Percentiles rank a stretch among this genome's conserved stretches.
These are phyloP conservation scores for Colletotrichum sublineola DNA, from an alignment of 2,329 filamentous ascomycete species.

Conservation along the genomic window DNA sequence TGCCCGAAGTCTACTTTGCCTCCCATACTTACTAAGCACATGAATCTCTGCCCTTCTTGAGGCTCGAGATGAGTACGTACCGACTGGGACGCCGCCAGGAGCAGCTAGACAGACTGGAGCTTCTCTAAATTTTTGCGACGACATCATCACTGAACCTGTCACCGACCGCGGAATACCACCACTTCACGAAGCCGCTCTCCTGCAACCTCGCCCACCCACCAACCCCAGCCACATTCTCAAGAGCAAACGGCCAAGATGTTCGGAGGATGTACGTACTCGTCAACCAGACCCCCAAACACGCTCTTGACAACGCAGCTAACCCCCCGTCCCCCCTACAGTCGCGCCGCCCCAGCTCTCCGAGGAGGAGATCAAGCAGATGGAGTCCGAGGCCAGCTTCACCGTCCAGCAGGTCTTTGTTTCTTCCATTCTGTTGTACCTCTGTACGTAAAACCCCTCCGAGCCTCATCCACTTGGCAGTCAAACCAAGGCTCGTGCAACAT, in stretches of 20 bases:
- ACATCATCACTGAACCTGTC: conserved; percentile 39
- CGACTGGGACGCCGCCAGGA: conserved; percentile 1
- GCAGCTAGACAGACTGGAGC: conserved; percentile 27
- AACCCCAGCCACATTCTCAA: background rate
- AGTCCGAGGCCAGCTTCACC: conserved; percentile 75
- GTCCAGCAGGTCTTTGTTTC: conserved; percentile 76
- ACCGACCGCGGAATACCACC: conserved; percentile 1
- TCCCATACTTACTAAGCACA: conserved; percentile 4
- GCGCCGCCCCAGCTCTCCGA: conserved; percentile 77
- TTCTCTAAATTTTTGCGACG: conserved; percentile 42
- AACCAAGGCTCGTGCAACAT: background rate
- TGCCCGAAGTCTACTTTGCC: background rate
- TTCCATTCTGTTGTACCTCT: conserved; percentile 79
- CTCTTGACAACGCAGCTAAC: background rate
- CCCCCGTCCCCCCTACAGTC: conserved; percentile 57
- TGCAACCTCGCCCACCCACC: conserved; percentile 1
- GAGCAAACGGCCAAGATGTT: conserved; percentile 66
- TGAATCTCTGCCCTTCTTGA: background rate
- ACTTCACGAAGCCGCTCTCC: conserved; percentile 9
- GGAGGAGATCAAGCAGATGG: conserved; percentile 78
- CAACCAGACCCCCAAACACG: too few relatives aligned
- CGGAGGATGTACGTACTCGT: conserved; percentile 67
- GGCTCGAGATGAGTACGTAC: conserved; percentile 27
- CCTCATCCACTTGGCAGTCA: background rate
- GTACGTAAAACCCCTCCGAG: conserved; percentile 63